A percentile compares a stretch with the other conserved stretches of the same genome.
Evolutionary conservation across 73 alveolate species (phyloP).

Genomic region (Urostyla sp.): DNA sequence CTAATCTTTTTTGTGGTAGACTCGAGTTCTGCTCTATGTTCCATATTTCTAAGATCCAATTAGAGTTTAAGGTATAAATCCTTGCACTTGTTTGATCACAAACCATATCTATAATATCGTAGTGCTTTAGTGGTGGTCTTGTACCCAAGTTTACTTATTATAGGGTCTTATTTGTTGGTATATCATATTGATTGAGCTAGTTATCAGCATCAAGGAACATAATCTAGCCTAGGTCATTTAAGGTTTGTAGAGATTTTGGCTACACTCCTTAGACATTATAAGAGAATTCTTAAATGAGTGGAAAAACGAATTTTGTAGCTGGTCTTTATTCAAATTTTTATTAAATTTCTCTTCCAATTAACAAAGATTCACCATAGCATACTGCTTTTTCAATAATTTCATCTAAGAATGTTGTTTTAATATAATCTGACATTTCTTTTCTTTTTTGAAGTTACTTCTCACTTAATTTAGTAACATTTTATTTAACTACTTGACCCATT

Average conservation of each 20-base stretch:
- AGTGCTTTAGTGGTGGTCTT: constrained; percentile 70
- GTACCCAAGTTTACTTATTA: constrained; percentile 68
- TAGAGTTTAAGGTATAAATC: constrained; percentile 59
- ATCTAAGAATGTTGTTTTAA: constrained; percentile 5
- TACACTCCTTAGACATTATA: constrained; percentile 58
- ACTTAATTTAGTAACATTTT: background rate
- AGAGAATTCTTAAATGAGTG: constrained; percentile 54
- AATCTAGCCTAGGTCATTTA: constrained; percentile 58
- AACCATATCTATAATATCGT: constrained; percentile 64
- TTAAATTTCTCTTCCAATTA: constrained; percentile 64
- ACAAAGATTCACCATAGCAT: constrained; percentile 66
- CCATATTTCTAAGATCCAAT: constrained; percentile 76
- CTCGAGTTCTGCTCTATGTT: constrained; percentile 59
- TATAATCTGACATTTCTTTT: constrained; percentile 13
- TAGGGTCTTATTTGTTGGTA: constrained; percentile 45
- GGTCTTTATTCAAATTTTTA: constrained; percentile 61
- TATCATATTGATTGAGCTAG: constrained; percentile 58
- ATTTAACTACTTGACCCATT: constrained; percentile 51
- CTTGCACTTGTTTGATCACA: constrained; percentile 65
- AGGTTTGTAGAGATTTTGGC: constrained; percentile 59
- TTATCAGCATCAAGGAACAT: constrained; percentile 66
- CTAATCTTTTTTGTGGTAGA: constrained; percentile 53
- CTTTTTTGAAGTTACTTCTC: constrained; percentile 36
- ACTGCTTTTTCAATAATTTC: constrained; percentile 43
- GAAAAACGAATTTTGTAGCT: constrained; percentile 64